phyloP scores from a whole-genome alignment of 139 green algal genomes.

The Spirogloea muscicola region DNA sequence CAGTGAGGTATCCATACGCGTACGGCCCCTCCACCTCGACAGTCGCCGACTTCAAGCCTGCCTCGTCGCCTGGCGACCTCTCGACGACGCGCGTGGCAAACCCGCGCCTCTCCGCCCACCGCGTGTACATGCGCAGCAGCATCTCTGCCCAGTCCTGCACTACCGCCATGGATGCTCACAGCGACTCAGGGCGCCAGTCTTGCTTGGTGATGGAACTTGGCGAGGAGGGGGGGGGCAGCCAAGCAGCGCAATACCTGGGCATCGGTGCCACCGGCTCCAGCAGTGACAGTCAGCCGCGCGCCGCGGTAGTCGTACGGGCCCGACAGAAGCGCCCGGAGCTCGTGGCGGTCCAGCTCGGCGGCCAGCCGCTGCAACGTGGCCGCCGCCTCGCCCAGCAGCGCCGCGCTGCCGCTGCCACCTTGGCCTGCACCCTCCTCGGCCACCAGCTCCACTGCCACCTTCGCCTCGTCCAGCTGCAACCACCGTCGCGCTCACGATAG shows the following conservation, averaged over 20 bases:
- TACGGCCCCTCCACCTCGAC: constrained; percentile 70
- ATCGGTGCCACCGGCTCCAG: constrained; percentile 70
- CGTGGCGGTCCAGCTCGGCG: constrained; percentile 22
- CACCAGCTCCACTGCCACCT: constrained; percentile 36
- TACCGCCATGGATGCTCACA: too few species aligned
- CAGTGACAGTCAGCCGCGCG: constrained; percentile 34
- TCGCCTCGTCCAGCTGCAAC: constrained; percentile 44
- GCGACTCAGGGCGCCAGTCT: too few species aligned
- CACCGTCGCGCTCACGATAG: too few species aligned
- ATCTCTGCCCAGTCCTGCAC: constrained; percentile 88
- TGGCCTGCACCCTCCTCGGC: too few species aligned
- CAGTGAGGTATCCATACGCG: constrained; percentile 65
- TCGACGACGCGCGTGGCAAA: constrained; percentile 46
- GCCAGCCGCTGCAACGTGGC: constrained; percentile 16
- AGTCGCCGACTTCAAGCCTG: constrained; percentile 79
- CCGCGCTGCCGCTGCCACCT: too few species aligned
- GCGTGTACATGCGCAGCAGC: constrained; percentile 84
- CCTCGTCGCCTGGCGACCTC: constrained; percentile 63
- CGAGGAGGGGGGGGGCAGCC: neutral
- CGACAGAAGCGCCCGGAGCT: constrained; percentile 37
- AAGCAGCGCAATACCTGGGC: constrained; percentile 50
- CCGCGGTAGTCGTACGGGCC: constrained; percentile 33
- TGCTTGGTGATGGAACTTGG: too few species aligned
- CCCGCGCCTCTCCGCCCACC: constrained; percentile 64
- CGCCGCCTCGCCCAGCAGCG: constrained; percentile 39